Evolutionary conservation across 208 protist species (phyloP).

Genomic region (Trypanosoma boissoni): DNA sequence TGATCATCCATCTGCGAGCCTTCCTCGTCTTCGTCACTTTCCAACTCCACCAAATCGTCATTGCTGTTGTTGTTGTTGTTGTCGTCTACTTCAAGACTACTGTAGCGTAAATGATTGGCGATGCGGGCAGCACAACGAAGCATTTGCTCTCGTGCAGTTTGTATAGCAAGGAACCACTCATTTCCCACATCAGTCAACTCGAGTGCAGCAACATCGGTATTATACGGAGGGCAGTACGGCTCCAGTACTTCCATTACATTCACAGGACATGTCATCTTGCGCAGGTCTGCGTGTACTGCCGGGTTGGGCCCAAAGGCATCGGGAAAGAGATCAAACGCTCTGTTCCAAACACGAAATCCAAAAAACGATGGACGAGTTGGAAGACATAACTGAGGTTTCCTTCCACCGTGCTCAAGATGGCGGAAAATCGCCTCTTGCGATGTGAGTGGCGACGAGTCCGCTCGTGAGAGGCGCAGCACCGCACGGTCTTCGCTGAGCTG

Average conservation of each 20-base stretch:
- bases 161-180: constrained; percentile 32
- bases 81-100: background rate
- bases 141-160: constrained; percentile 20
- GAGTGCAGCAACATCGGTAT: constrained; percentile 26
- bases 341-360: constrained; percentile 62
- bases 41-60: background rate
- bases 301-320: constrained; percentile 15
- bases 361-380: constrained; percentile 63
- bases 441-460: constrained; percentile 31
- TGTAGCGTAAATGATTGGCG: background rate
- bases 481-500: constrained; percentile 25
- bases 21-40: constrained; percentile 2
- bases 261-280: constrained; percentile 53
- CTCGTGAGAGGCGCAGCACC: constrained; percentile 5
- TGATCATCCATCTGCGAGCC: constrained; percentile 11
- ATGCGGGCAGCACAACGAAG: constrained; percentile 13
- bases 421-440: constrained; percentile 38
- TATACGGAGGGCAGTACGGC: constrained; percentile 81
- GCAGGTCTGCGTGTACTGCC: constrained; percentile 21
- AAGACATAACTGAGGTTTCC: constrained; percentile 57
- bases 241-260: constrained; percentile 82
- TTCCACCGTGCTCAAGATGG: constrained; percentile 39
- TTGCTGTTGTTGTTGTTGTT: background rate
- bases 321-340: constrained; percentile 49
- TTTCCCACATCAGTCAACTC: constrained; percentile 34